Evolutionary conservation across 75 land plant species (phyloP).

Genomic region (Isoetes taiwanensis): DNA sequence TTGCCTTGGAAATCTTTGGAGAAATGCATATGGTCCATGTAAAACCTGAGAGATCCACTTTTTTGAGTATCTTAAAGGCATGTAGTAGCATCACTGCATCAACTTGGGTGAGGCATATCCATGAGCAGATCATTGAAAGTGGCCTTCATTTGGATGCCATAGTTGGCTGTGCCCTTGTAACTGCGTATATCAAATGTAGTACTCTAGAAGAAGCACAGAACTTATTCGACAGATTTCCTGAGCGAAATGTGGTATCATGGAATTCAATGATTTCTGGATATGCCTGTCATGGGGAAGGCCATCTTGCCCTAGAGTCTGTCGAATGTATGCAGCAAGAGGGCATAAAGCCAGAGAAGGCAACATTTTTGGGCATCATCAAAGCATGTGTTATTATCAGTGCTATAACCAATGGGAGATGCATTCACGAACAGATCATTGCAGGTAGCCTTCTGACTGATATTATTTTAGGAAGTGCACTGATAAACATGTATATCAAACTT

Average conservation of each 20-base stretch:
- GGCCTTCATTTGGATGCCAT: not conserved
- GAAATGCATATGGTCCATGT: no score
- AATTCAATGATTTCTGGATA: conserved; percentile 17
- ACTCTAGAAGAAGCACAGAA: conserved; percentile 10
- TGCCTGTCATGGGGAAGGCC: not conserved
- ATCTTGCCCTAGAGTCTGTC: conserved; percentile 2
- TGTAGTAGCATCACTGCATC: conserved; percentile 7
- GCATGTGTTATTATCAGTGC: not conserved
- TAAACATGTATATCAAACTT: conserved; percentile 1
- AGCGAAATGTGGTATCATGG: conserved; percentile 14
- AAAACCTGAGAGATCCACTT: not conserved
- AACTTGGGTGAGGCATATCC: not conserved
- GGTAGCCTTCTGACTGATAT: not conserved
- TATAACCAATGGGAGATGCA: not conserved
- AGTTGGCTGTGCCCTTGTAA: conserved; percentile 11
- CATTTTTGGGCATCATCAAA: no score
- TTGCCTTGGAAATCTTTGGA: conserved; percentile 8
- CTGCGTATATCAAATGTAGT: conserved; percentile 19
- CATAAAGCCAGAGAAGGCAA: not conserved
- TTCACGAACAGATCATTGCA: not conserved
- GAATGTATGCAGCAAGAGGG: not conserved
- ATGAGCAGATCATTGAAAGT: conserved; percentile 1
- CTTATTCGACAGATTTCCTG: conserved; percentile 9
- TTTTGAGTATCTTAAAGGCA: conserved; percentile 12
- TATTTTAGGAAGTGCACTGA: conserved; percentile 4